Conservation (phyloP, 163 green algal genomes). For the Prototheca stagnorum region DNA sequence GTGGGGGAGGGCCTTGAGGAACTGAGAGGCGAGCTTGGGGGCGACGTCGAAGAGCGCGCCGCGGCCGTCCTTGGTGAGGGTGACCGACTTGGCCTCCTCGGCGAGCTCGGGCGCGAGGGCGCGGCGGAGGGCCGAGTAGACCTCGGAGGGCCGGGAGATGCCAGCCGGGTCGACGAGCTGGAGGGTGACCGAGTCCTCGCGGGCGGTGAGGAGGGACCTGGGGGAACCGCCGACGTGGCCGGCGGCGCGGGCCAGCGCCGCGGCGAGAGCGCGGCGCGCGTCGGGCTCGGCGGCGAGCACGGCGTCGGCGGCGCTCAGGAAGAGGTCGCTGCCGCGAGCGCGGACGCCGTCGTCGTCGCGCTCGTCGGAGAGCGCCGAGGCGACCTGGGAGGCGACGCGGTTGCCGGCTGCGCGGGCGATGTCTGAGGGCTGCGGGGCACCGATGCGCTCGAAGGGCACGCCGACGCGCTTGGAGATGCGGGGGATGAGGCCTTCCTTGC, state of each 20-base stretch:
- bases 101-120: constrained; percentile 39
- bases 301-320: constrained; percentile 44
- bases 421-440: constrained; percentile 75
- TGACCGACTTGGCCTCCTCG: constrained; percentile 65
- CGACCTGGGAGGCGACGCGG: constrained; percentile 51
- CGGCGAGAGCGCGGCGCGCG: constrained; percentile 57
- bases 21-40: constrained; percentile 26
- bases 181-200: constrained; percentile 76
- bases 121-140: constrained; percentile 56
- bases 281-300: constrained; percentile 32
- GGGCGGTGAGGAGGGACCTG: constrained; percentile 71
- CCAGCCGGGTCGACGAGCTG: constrained; percentile 28
- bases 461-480: constrained; percentile 56
- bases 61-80: constrained; percentile 53
- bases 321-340: too few species aligned
- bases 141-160: constrained; percentile 20
- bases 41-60: constrained; percentile 88
- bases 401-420: constrained; percentile 49
- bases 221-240: constrained; percentile 59
- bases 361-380: constrained; percentile 33
- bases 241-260: constrained; percentile 76
- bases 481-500: constrained; percentile 72
- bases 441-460: constrained; percentile 82
- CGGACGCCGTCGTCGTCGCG: too few species aligned
- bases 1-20: background rate